Evolutionary conservation across 208 protist genomes (phyloP), one percentile per base, ranked within the genome.

Genomic region (Lotmaria passim): DNA sequence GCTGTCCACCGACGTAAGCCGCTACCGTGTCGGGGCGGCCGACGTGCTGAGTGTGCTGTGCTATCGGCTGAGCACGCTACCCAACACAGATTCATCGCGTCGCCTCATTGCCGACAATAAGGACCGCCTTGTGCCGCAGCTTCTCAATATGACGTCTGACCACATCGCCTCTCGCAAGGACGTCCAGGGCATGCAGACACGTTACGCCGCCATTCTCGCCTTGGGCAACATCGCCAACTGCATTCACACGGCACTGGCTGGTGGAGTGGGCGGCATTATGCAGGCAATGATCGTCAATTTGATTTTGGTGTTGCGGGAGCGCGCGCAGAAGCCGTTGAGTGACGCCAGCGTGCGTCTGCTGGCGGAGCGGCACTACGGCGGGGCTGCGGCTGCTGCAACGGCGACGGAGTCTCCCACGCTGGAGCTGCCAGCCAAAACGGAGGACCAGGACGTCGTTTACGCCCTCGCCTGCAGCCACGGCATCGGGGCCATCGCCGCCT

Each of bases 1-100:
- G 44, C 68, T 95, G 17, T 69, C 72, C 14, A 64, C 67, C 19
- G 36, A 39, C 36, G 78, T 74, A 12, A 15, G 56, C 11, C 69
- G 78, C 68, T 90, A 86, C 73, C 69, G 78, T 57, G 76, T 93
- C n/a, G 81, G 81, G 17, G 90, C 85, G 2, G 87, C 87, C 0
- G 80, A 91, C 57, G 55, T 95, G 19, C 36, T 95, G 24, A 73
- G 78, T 48, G 75, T 85, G 8, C 60, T 95, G 33, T 89, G 81
- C 50, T 65, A 86, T 61, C 79, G 79, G n/a, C 77, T 95, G 14
- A 66, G 60, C 41, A 69, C 75, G 19, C 70, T 75, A 53, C 74
- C 73, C 33, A 83, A 82, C 53, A 79, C 75, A 17, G 79, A 86
- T 58, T 77, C 81, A 0, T 82, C 89, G 12, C 76, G 86, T 24